Conservation (phyloP, 352 stramenopile species). For the Pythium sp. region DNA sequence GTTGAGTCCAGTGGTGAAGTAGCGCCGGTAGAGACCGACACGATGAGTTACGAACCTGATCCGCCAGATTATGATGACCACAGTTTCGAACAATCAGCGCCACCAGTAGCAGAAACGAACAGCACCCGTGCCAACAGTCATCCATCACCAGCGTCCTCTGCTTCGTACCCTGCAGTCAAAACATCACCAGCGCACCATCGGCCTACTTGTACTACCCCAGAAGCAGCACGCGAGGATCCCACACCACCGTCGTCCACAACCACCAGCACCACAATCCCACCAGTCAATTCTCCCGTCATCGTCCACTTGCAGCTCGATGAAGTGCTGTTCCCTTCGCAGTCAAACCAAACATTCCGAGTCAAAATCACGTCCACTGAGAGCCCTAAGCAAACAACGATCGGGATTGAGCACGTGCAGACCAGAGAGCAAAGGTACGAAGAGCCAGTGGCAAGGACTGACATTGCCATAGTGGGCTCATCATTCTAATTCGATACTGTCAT, state of each 20-base stretch:
- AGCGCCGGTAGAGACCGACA: background rate
- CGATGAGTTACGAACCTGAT: slow-evolving; percentile 10
- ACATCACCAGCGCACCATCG: background rate
- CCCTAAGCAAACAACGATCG: slow-evolving; percentile 21
- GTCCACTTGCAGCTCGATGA: slow-evolving; percentile 29
- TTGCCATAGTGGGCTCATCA: background rate
- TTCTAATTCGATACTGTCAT: background rate
- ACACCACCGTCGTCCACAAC: background rate
- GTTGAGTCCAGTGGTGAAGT: background rate
- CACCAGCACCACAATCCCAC: background rate
- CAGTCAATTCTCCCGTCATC: background rate
- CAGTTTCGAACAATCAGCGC: background rate
- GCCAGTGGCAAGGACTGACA: no score
- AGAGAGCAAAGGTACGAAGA: slow-evolving; percentile 20
- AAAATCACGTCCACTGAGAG: slow-evolving; percentile 17
- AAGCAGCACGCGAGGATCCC: background rate
- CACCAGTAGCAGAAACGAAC: background rate
- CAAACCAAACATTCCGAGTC: slow-evolving; percentile 27
- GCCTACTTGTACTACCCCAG: background rate
- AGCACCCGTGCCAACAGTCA: background rate
- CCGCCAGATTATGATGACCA: background rate
- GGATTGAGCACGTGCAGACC: slow-evolving; percentile 28
- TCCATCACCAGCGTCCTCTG: background rate
- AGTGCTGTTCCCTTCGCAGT: slow-evolving; percentile 28
- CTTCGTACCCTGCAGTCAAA: background rate